phyloP scores from a whole-genome alignment of 148 eudicot genomes.

The Rhododendron molle region DNA sequence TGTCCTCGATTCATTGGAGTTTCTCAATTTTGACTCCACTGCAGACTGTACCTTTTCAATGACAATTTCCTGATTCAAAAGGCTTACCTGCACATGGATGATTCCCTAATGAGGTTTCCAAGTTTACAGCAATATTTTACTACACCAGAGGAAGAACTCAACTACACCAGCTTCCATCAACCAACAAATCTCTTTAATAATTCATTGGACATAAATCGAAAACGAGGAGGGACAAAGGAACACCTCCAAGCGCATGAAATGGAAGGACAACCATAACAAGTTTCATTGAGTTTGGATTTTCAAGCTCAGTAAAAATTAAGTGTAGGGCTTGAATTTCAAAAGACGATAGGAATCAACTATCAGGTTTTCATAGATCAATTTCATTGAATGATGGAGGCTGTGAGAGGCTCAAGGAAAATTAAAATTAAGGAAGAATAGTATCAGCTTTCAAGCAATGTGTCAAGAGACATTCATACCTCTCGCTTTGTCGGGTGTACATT shows the following conservation, averaged over 20 bases:
- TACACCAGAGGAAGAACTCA: neutral
- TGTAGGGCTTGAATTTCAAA: neutral
- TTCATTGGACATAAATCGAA: neutral
- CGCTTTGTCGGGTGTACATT: slow-evolving; percentile 96
- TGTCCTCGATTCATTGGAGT: slow-evolving; percentile 76
- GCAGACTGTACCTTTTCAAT: slow-evolving; percentile 88
- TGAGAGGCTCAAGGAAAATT: neutral
- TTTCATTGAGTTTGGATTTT: neutral
- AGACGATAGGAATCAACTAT: neutral
- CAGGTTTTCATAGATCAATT: neutral
- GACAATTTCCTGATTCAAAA: slow-evolving; percentile 88
- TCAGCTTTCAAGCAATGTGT: neutral
- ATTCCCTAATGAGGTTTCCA: neutral
- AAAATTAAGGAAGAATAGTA: neutral
- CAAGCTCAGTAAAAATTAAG: neutral
- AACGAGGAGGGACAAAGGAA: neutral
- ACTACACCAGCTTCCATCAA: neutral
- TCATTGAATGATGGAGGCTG: neutral
- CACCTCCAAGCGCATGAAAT: neutral
- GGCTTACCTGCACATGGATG: slow-evolving; percentile 67
- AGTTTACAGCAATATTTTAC: slow-evolving; percentile 1
- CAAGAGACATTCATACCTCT: slow-evolving; percentile 49
- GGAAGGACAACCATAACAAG: neutral
- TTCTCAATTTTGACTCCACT: slow-evolving; percentile 67
- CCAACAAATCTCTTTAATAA: neutral